Base-by-base conservation (phyloP, 1,284 basidiomycete species). In the Heliocybe sulcata region DNA sequence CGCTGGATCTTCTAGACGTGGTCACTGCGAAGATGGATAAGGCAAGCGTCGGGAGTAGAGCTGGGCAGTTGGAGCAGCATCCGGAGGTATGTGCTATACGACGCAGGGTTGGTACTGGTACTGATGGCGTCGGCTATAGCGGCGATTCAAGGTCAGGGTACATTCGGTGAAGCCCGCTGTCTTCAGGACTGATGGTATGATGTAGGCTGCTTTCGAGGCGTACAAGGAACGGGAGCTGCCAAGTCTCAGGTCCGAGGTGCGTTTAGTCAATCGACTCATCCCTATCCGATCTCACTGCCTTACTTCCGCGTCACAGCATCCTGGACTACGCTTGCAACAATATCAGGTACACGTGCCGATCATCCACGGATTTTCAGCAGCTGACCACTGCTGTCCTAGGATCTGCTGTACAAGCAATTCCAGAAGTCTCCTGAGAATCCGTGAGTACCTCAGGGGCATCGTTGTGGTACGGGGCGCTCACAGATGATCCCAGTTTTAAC, bases 11-110 rank as follows among this genome's bases (percentile, higher is more conserved):
- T 57, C 72, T 98, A 62, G 87, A 90, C 57, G 79, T 96, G 2
- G 93, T 96, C 11, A 96, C 84, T 53, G 90, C 92, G 8, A 94
- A 91, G 77, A 87, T 85, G 76, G 94, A 98, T 70, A 97, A 95
- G 72, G 92, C 92, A 0, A 89, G 89, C 57, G 73, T 95, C 49
- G 92, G 92, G 0, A 77, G 79, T 57, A 82, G 90, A 68, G 95
- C 94, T 3, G 92, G 89, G 35, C 80, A 82, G 45, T 82, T 98
- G 55, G 95, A 99, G 74, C 81, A 80, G 52, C 95, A 99, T 78
- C 95, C 95, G 52, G 95, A 99, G 83, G 90, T 94, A 61, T 56
- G 83, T 71, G 57, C 55, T 61, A 25, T 35, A 38, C 29, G 12
- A 35, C 23, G 27, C 58, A 56, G 48, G 31, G 49, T 58, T 54